Conservation (phyloP, 768 basidiomycete genomes). For the Royoungia palumana region DNA sequence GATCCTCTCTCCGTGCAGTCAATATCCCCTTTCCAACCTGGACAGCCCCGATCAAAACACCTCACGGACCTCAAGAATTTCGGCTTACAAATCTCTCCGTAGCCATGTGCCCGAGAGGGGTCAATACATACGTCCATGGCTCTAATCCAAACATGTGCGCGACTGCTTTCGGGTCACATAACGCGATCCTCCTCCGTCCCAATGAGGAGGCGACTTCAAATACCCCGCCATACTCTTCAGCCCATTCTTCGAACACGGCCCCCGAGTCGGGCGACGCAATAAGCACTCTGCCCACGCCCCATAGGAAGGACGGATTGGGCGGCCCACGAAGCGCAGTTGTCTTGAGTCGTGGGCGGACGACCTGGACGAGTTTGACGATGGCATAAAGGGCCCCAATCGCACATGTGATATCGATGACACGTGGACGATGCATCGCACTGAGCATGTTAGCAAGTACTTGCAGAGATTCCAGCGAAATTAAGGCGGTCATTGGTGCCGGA, state of each 20-base stretch:
- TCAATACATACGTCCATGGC: slow-evolving; percentile 35
- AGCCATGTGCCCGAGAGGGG: slow-evolving; percentile 16
- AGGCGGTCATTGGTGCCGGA: background rate
- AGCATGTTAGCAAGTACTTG: slow-evolving; percentile 1
- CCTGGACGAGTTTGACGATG: slow-evolving; percentile 5
- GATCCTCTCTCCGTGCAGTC: slow-evolving; percentile 41
- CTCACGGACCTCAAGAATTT: background rate
- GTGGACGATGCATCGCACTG: background rate
- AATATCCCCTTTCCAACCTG: slow-evolving; percentile 38
- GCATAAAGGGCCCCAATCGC: slow-evolving; percentile 3
- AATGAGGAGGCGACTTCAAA: slow-evolving; percentile 40
- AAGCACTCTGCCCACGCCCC: slow-evolving; percentile 7
- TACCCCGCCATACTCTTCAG: slow-evolving; percentile 44
- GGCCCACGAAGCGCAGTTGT: slow-evolving; percentile 25
- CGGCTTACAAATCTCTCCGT: slow-evolving; percentile 26
- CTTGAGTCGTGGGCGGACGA: slow-evolving; percentile 5
- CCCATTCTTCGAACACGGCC: slow-evolving; percentile 45
- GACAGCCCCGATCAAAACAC: background rate
- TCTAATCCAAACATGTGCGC: slow-evolving; percentile 50
- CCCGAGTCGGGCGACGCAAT: slow-evolving; percentile 25
- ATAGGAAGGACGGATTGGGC: slow-evolving; percentile 14
- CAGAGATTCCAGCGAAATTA: background rate
- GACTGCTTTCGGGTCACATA: slow-evolving; percentile 49
- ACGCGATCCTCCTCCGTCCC: slow-evolving; percentile 33
- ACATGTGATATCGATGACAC: slow-evolving; percentile 3